Percentiles rank a stretch among this genome's conserved stretches.
Conservation (phyloP, 306 rosid species). For the Abrus pulchellus region DNA sequence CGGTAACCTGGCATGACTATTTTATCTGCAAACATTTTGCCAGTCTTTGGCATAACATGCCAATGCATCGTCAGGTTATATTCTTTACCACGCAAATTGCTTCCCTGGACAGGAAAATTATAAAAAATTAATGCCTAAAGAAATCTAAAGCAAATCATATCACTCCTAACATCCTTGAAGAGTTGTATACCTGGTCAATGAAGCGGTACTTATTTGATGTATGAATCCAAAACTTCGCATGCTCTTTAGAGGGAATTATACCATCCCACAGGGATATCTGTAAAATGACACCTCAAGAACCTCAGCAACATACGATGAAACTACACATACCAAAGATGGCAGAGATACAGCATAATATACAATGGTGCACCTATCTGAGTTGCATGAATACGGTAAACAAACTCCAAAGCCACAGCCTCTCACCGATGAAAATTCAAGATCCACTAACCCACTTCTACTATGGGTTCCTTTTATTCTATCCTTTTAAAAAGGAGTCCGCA, state of each 20-base stretch:
- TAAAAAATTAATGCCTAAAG: constrained; percentile 6
- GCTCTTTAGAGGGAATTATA: constrained; percentile 85
- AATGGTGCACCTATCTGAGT: constrained; percentile 12
- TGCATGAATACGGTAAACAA: constrained; percentile 35
- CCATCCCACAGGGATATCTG: constrained; percentile 98
- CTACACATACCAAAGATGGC: background rate
- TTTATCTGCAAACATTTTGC: constrained; percentile 87
- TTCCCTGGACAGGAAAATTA: constrained; percentile 65
- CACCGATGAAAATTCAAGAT: constrained; percentile 27
- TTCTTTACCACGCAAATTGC: constrained; percentile 84
- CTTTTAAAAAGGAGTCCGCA: background rate
- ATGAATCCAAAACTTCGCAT: constrained; percentile 81
- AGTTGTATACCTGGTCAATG: constrained; percentile 75
- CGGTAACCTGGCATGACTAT: constrained; percentile 79
- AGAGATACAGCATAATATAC: constrained; percentile 36
- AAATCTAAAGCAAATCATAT: constrained; percentile 36
- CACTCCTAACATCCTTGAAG: background rate
- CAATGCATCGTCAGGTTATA: constrained; percentile 95
- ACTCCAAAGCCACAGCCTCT: background rate
- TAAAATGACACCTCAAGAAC: constrained; percentile 36
- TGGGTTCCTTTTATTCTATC: constrained; percentile 9
- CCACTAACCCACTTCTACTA: background rate
- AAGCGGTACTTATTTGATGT: constrained; percentile 90
- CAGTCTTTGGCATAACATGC: constrained; percentile 99
- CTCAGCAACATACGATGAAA: constrained; percentile 25